Conservation (phyloP, 2,329 filamentous ascomycete genomes). For the Scedosporium aurantiacum region DNA sequence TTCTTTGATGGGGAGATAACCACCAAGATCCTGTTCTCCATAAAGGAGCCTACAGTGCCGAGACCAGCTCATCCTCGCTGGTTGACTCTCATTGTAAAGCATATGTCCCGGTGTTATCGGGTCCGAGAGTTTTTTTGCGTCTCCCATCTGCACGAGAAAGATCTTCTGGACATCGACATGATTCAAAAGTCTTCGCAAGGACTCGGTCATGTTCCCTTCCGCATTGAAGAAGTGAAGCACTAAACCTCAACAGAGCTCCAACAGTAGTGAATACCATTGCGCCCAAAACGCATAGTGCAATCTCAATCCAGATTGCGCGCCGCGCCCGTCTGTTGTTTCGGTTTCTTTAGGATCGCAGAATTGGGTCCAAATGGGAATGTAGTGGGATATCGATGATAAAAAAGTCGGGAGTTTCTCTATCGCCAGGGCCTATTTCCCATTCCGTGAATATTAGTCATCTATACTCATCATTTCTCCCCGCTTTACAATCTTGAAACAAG, state of each 20-base stretch:
- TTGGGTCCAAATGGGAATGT: no score
- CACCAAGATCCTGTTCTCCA: constrained; percentile 47
- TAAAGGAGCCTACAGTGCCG: constrained; percentile 55
- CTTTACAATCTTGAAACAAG: no score
- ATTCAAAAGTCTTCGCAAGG: constrained; percentile 41
- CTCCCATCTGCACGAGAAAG: constrained; percentile 68
- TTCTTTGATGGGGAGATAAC: constrained; percentile 54
- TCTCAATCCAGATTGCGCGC: no score
- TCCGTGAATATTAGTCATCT: no score
- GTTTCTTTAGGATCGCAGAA: no score
- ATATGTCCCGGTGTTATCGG: constrained; percentile 40
- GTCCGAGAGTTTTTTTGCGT: constrained; percentile 50
- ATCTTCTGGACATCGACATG: constrained; percentile 52
- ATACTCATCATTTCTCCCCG: no score
- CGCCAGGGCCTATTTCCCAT: no score
- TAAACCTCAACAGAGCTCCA: neutral
- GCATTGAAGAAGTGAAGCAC: constrained; percentile 31
- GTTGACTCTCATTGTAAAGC: constrained; percentile 23
- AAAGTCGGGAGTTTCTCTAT: no score
- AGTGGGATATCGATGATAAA: no score
- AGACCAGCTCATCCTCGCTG: constrained; percentile 61
- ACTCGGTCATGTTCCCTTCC: constrained; percentile 41
- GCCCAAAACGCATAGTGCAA: no score
- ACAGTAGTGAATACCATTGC: neutral
- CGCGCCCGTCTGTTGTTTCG: no score